Percentiles rank a stretch among this genome's conserved stretches.
Conservation (phyloP, 352 stramenopile genomes). For the Phytophthora crassamura region DNA sequence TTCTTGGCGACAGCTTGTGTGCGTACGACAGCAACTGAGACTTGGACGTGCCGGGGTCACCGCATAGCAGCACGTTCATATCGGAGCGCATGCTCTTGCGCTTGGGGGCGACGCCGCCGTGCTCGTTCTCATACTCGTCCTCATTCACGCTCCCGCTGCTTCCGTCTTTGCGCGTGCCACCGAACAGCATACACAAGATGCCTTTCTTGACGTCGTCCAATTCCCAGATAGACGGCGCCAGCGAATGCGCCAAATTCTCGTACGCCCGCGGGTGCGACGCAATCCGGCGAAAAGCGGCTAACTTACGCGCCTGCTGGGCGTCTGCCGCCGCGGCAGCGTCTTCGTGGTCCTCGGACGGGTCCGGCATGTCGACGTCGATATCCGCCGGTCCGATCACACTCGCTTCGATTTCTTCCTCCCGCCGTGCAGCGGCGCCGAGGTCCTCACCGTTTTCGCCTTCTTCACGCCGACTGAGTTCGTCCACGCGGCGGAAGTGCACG, state of each 20-base stretch:
- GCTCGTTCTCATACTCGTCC: constrained; percentile 39
- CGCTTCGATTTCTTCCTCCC: constrained; percentile 22
- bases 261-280: constrained; percentile 84
- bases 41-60: constrained; percentile 98
- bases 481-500: constrained; percentile 96
- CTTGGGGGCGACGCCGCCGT: constrained; percentile 49
- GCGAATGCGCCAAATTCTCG: constrained; percentile 79
- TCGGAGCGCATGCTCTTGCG: constrained; percentile 92
- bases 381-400: constrained; percentile 40
- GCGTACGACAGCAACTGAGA: constrained; percentile 98
- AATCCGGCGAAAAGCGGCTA: constrained; percentile 78
- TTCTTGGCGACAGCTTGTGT: constrained; percentile 95
- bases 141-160: constrained; percentile 55
- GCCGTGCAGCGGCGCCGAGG: constrained; percentile 2
- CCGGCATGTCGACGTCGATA: constrained; percentile 44
- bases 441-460: constrained; percentile 40
- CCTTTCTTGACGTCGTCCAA: constrained; percentile 99
- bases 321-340: constrained; percentile 53
- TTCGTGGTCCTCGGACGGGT: constrained; percentile 45
- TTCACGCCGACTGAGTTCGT: constrained; percentile 71
- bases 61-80: constrained; percentile 99
- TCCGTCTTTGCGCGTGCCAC: constrained; percentile 91
- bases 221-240: constrained; percentile 92
- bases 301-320: constrained; percentile 56
- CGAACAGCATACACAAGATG: constrained; percentile 99